These are phyloP conservation scores for Botrytis galanthina DNA, from an alignment of 2,329 filamentous ascomycete genomes.

Conservation along the genomic window DNA sequence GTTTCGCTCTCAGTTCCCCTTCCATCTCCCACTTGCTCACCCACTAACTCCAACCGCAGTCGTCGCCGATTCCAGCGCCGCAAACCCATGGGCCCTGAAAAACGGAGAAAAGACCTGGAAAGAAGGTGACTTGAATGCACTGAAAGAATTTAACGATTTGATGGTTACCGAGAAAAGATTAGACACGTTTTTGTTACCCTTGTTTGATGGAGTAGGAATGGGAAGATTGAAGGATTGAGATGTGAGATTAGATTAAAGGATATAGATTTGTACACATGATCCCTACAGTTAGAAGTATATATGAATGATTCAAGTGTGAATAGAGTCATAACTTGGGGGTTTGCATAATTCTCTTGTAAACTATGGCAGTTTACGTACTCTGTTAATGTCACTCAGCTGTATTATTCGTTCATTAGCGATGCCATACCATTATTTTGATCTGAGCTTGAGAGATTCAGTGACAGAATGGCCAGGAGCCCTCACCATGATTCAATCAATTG, in stretches of 20 bases:
- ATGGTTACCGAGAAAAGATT: constrained; percentile 37
- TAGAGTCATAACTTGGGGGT: neutral
- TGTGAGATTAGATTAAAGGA: neutral
- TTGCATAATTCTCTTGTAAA: neutral
- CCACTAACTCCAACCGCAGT: constrained; percentile 26
- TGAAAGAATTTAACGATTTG: constrained; percentile 44
- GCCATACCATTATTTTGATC: neutral
- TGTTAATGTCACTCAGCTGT: neutral
- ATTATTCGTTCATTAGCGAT: neutral
- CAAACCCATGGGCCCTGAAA: constrained; percentile 37
- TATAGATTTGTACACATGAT: neutral
- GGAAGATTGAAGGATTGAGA: constrained; percentile 32
- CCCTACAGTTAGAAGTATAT: neutral
- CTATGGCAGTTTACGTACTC: neutral
- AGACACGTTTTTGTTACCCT: constrained; percentile 42
- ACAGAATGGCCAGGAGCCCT: neutral
- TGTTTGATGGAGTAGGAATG: constrained; percentile 44
- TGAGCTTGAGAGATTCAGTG: neutral
- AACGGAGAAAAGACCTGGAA: constrained; percentile 24
- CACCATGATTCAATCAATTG: neutral
- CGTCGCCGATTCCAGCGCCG: constrained; percentile 43
- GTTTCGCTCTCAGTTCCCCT: neutral
- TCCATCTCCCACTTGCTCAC: neutral
- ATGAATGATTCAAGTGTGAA: neutral
- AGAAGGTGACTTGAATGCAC: constrained; percentile 53